Evolutionary conservation across 371 early-diverging fungal genomes (phyloP), one percentile per base, ranked within the genome.

Genomic region (Mycotypha africana): DNA sequence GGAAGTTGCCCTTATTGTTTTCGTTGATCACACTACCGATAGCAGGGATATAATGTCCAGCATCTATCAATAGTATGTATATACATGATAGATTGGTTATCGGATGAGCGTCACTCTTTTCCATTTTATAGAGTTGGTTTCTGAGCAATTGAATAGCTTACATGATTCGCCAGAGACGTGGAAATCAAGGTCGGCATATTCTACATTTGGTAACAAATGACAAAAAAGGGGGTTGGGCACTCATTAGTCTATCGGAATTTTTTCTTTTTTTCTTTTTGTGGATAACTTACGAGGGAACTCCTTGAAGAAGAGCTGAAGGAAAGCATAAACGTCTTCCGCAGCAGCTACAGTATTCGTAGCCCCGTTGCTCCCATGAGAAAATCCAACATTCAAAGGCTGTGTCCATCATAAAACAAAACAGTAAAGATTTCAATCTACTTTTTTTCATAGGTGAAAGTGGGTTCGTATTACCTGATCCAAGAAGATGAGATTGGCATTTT

Each of bases 11-110:
- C 59, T 82, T 68, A 60, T 91, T 91, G 37, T 73, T 60, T n/a
- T 76, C 70, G 39, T 80, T 71, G 49, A 90, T 82, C 19, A 74
- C 80, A 45, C 77, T 67, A 21, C 79, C 92, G 21, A 88, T 82
- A 22, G 86, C 88, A 15, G 91, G 92, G 31, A 88, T 78, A 51
- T 87, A 90, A 56, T 90, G 89, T 4, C 90, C 91, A 17, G 14
- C 87, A 52, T 87, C 60, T 65, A 39, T 9, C 4, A 33, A 33
- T 6, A n/a, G n/a, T 33, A 33, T 11, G 34, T 14, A 33, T 33
- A 33, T 4, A n/a, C 15, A 6, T 9, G 4, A 33, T 33, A 6
- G 4, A 33, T n/a, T n/a, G n/a, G n/a, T n/a, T n/a, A n/a, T n/a
- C n/a, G n/a, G n/a, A n/a, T n/a, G n/a, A n/a, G n/a, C n/a, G n/a